Conservation (phyloP, 805 yeast species). For the Myxozyma vanderwaltii region DNA sequence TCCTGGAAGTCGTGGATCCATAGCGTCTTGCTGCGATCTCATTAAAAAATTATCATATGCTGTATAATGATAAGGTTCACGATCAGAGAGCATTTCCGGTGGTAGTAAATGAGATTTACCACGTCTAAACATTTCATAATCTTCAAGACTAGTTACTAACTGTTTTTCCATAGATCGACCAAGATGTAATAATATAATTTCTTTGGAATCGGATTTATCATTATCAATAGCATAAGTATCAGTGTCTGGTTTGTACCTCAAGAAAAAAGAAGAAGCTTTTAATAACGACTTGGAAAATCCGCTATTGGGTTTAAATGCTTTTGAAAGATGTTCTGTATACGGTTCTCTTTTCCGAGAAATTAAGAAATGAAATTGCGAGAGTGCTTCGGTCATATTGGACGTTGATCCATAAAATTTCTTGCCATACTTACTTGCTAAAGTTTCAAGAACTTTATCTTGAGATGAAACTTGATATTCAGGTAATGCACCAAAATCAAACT, state of each 20-base stretch:
- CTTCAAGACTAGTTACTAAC: slow-evolving; percentile 61
- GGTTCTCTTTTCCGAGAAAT: slow-evolving; percentile 63
- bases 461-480: slow-evolving; percentile 66
- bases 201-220: slow-evolving; percentile 68
- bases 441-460: slow-evolving; percentile 57
- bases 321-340: slow-evolving; percentile 37
- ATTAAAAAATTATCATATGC: slow-evolving; percentile 66
- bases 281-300: slow-evolving; percentile 51
- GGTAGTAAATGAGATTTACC: slow-evolving; percentile 30
- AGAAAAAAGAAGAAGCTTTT: slow-evolving; percentile 59
- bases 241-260: slow-evolving; percentile 50
- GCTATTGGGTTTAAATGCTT: background rate
- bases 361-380: slow-evolving; percentile 73
- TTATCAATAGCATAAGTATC: slow-evolving; percentile 64
- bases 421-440: slow-evolving; percentile 48
- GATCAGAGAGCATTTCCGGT: slow-evolving; percentile 15
- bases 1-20: slow-evolving; percentile 76
- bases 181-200: slow-evolving; percentile 66
- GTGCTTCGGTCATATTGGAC: slow-evolving; percentile 77
- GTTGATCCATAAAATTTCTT: slow-evolving; percentile 72
- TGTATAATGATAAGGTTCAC: slow-evolving; percentile 70
- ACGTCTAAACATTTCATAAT: slow-evolving; percentile 50
- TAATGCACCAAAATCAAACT: slow-evolving; percentile 63
- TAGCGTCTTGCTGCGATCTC: slow-evolving; percentile 90
- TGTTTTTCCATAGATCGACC: slow-evolving; percentile 81